Base-by-base conservation (phyloP, 345 rosid species). In the Pistacia integerrima region DNA sequence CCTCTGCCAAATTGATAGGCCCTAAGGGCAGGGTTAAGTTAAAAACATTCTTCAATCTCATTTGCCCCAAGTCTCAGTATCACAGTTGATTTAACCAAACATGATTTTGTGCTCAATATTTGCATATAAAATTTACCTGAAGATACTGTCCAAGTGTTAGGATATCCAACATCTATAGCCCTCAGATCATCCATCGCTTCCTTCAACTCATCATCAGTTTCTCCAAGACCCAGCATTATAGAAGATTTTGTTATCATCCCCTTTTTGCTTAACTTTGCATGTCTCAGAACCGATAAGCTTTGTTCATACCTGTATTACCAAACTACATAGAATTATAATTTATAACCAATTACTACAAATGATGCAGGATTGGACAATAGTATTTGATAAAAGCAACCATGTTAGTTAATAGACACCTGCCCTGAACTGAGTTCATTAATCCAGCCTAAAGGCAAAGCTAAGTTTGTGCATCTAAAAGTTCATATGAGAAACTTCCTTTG, bases 201-300 rank as follows among this genome's bases (percentile, higher is more conserved):
- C 77, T 91, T 94, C 83, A 97, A 51, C 83, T 94, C 98, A 8
- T 89, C 90, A 66, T 91, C 98, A 57, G 97, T 81, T 88, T 97
- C 99, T 77, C 98, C 99, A 16, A 97, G 97, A 74, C 99, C 99
- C 80, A 97, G 82, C 99, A 97, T 97, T 83, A 97, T 87, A 51
- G 99, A 97, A 51, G 99, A 80, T 82, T 97, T 97, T n/a, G 97
- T 94, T 79, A 89, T 87, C 94, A 94, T 91, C 74, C 93, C 95
- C 28, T 87, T 88, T 82, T 89, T 91, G 82, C 89, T 90, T 76
- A 82, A 62, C 85, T 97, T 97, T 54, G 96, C 97, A 84, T 91
- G 97, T 71, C 87, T 91, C 79, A 97, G 85, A 77, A 97, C 97
- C 30, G 90, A 88, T 77, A 97, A 83, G 84, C 99, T 97, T 81